Evolutionary conservation across 2,329 filamentous ascomycete species (phyloP).

Genomic region (Bipolaris bicolor): DNA sequence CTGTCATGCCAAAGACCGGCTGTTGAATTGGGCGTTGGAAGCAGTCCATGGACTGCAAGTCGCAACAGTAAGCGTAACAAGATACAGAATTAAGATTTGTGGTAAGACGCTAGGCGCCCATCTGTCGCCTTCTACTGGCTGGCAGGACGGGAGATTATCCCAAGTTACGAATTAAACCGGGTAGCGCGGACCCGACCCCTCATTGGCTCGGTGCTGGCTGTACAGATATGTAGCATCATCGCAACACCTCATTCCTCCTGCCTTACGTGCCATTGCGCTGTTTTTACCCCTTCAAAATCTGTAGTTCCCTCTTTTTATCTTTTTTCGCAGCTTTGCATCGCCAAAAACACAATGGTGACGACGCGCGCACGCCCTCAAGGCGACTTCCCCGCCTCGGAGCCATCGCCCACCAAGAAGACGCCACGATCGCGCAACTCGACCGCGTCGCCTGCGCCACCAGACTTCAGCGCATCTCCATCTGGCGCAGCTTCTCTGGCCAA

Average conservation of each 20-base stretch:
- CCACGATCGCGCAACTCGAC: conserved; percentile 43
- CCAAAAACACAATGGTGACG: conserved; percentile 43
- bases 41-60: too few species aligned
- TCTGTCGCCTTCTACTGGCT: not conserved
- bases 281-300: not conserved
- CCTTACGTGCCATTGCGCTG: not conserved
- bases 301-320: not conserved
- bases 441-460: conserved; percentile 39
- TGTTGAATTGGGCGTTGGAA: too few species aligned
- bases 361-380: conserved; percentile 47
- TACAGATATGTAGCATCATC: conserved; percentile 8
- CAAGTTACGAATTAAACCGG: conserved; percentile 9
- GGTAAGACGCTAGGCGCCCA: not conserved
- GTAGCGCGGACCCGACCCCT: conserved; percentile 5
- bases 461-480: conserved; percentile 26
- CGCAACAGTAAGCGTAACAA: not conserved
- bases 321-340: not conserved
- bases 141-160: not conserved
- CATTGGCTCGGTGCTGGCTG: conserved; percentile 7
- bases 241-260: conserved; percentile 15
- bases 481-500: conserved; percentile 25
- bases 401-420: conserved; percentile 46
- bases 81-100: not conserved
- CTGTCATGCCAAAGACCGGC: too few species aligned
- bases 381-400: conserved; percentile 44